Base-by-base conservation (phyloP, 169 alveolate species). In the Plasmodium reichenowi region DNA sequence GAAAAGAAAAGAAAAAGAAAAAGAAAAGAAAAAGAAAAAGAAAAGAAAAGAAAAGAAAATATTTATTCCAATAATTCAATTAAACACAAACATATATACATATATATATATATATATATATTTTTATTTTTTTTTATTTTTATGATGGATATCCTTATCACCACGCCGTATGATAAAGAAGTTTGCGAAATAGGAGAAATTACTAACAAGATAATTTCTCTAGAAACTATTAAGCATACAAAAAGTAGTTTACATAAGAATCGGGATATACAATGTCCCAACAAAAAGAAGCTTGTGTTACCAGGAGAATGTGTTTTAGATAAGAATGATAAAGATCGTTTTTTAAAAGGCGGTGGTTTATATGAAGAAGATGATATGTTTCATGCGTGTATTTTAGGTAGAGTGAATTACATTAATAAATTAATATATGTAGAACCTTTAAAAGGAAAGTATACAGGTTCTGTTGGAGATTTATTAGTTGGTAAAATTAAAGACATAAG, bases 401-500 rank as follows among this genome's bases (percentile, higher is more conserved):
- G 70, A 3, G 87, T 86, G 59, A 86, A 86, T 29, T 75, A 93
- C 94, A 94, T 95, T n/a, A 95, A 95, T 54, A 95, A 95, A 72
- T 93, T 95, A 75, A 94, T 92, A 1, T 95, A 93, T 76, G 97
- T 95, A n/a, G 96, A 95, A 74, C 95, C 97, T 6, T 75, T 95
- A 62, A 91, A 91, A 74, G 97, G 97, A 20, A 90, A 91, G 32
- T 95, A 95, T 91, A 58, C 68, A 20, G 97, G 95, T 13, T 95
- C 95, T 62, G 95, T 95, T 22, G 97, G 97, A 7, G 97, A 95
- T 73, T 86, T 95, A 43, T 93, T 95, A 29, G 97, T 95, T 59
- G 97, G 97, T 58, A 92, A 93, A 64, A 95, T 95, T 24, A 95
- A 92, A 74, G 93, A 93, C 63, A 95, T 95, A 74, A 74, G 59